These are phyloP conservation scores for Dioscorea zingiberensis DNA, from an alignment of 106 monocot species.

Conservation along the genomic window DNA sequence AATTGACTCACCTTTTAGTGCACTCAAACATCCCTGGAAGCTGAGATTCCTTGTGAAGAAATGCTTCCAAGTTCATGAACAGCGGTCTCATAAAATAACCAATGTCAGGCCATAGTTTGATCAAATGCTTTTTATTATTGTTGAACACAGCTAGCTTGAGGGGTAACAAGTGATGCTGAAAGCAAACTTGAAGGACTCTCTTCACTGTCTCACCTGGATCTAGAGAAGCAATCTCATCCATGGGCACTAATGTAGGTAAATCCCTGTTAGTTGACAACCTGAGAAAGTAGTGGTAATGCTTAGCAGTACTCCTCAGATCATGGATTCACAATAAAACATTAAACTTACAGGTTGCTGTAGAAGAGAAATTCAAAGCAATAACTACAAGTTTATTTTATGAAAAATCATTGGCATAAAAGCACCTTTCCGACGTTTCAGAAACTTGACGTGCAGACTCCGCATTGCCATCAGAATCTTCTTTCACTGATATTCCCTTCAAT, in stretches of 20 bases:
- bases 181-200: constrained; percentile 59
- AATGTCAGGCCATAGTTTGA: constrained; percentile 90
- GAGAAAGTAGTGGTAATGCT: constrained; percentile 6
- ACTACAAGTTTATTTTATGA: neutral
- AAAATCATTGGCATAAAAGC: neutral
- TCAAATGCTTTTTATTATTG: constrained; percentile 52
- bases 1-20: constrained; percentile 51
- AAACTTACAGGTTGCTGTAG: neutral
- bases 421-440: constrained; percentile 62
- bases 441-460: constrained; percentile 26
- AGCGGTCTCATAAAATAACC: constrained; percentile 82
- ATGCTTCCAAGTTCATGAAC: constrained; percentile 41
- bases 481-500: constrained; percentile 44
- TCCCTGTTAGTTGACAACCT: constrained; percentile 24
- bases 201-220: constrained; percentile 52
- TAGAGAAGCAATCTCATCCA: constrained; percentile 62
- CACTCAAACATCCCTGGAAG: constrained; percentile 92
- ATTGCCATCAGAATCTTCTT: constrained; percentile 32
- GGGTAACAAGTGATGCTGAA: constrained; percentile 89
- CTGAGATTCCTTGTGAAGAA: constrained; percentile 53
- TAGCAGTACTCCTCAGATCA: neutral
- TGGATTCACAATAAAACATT: neutral
- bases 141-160: constrained; percentile 54
- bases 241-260: constrained; percentile 39
- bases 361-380: neutral